Evolutionary conservation across 352 stramenopile species (phyloP), one percentile per base, ranked within the genome.

Genomic region (Bremia lactucae): DNA sequence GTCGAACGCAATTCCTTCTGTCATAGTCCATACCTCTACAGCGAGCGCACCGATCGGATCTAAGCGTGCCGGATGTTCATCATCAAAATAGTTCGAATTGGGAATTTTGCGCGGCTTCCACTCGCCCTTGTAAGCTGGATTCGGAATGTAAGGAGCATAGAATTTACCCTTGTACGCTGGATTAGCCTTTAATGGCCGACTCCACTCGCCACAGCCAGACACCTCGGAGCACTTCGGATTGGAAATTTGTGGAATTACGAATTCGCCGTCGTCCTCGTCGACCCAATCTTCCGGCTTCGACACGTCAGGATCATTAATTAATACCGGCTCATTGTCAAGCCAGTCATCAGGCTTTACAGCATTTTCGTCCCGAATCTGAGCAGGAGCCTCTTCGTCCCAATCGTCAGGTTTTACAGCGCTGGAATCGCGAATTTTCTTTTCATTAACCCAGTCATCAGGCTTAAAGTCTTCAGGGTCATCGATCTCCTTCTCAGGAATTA

Each of bases 101-200:
- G 65, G 39, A 38, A 97, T 97, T 54, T 91, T 78, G 26, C 82
- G 78, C 2, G 92, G 85, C 21, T 56, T 56, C 90, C 88, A 97
- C 42, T 83, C 69, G 36, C 87, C 87, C 56, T 92, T 94, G 67
- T 96, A 97, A 14, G 67, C 79, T 4, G 91, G 89, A 59, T 97
- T 97, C 18, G 72, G 68, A 28, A 97, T 93, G 28, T 93, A 67
- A 14, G 87, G 87, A 2, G 88, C 62, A 20, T 67, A 56, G 81
- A 91, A 97, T 62, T 94, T 95, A 46, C 91, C 91, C 64, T 96
- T 94, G 67, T 93, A 97, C 4, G 41, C 62, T 5, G 91, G 92
- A 54, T 97, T 97, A 1, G 55, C 25, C 45, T 93, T 96, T 3
- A 73, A 84, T 1, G 90, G 86, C 18, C 59, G 67, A 35, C 72